Base-by-base conservation (phyloP, 2,329 filamentous ascomycete species). In the Ambrosiella xylebori region DNA sequence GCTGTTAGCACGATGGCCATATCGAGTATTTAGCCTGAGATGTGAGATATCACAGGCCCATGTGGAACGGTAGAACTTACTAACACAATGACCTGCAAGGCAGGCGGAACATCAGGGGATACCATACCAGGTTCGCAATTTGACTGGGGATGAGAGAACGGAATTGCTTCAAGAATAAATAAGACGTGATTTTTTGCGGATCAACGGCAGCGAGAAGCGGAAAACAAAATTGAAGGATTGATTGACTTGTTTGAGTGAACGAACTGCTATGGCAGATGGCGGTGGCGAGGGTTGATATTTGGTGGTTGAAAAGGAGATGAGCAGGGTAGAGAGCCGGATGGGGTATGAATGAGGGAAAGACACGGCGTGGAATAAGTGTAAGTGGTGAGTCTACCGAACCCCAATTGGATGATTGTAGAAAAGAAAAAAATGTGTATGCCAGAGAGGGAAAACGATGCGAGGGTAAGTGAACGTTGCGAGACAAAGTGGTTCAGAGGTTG, bases 1-100 rank as follows among this genome's bases (percentile, higher is more conserved):
- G 64, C 71, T 62, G 70, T 68, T 62, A 64, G n/a, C 54, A 44
- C 39, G 15, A 35, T 35, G n/a, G 11, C 19, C 19, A 47, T 47
- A 15, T 47, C n/a, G 44, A 15, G 44, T 13, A 8, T 17, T 13
- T 13, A n/a, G 11, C 13, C 13, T 47, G 44, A 47, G 44, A 47
- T 47, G 44, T 47, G n/a, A 47, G 44, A n/a, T 13, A 17, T 47
- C 5, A 41, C 40, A 47, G 8, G n/a, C 44, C 27, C 27, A 27
- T 17, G 37, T 38, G 8, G 11, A 38, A 15, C 13, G 37, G 35
- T 39, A 17, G 15, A 57, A 77, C 83, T 74, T 73, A 88, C 85
- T 73, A 88, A 69, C 60, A 88, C 75, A 71, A 88, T 86, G 52
- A 88, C 81, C 70, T 88, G 84, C 70, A 88, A 71, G 45, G 80